Conservation (phyloP, 495 filamentous ascomycete species). For the Lasiosphaeriaceae sp. region DNA sequence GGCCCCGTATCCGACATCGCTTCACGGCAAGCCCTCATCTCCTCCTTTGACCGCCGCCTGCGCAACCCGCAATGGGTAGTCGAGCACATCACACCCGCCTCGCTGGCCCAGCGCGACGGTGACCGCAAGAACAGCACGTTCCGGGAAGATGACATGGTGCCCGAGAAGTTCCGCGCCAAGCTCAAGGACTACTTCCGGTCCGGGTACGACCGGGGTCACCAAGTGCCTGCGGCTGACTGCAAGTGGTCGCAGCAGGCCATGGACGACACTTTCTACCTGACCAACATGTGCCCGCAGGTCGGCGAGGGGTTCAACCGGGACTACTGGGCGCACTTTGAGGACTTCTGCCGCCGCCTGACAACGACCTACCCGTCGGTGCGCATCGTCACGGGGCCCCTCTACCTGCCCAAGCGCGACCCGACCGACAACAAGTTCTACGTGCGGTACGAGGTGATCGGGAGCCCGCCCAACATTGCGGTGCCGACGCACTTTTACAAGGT, state of each 20-base stretch:
- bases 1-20: slow-evolving; percentile 84
- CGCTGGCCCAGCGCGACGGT: slow-evolving; percentile 66
- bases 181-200: slow-evolving; percentile 89
- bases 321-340: slow-evolving; percentile 98
- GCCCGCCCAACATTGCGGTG: slow-evolving; percentile 89
- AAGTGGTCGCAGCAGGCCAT: slow-evolving; percentile 93
- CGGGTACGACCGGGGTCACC: slow-evolving; percentile 94
- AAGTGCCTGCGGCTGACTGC: slow-evolving; percentile 95
- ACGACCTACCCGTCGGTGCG: slow-evolving; percentile 77
- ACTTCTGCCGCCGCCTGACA: slow-evolving; percentile 86
- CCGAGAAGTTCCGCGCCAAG: slow-evolving; percentile 81
- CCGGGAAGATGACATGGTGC: slow-evolving; percentile 73
- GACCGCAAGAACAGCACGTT: slow-evolving; percentile 84
- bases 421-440: slow-evolving; percentile 91
- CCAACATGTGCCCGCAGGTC: slow-evolving; percentile 97
- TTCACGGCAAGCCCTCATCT: slow-evolving; percentile 66
- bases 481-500: slow-evolving; percentile 99
- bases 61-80: slow-evolving; percentile 94
- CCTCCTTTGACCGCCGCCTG: slow-evolving; percentile 84
- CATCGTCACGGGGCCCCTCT: slow-evolving; percentile 89
- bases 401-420: slow-evolving; percentile 74
- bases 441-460: slow-evolving; percentile 93
- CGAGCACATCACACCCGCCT: slow-evolving; percentile 94
- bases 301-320: slow-evolving; percentile 97
- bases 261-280: slow-evolving; percentile 87